Base-by-base conservation (phyloP, 768 basidiomycete genomes). In the Cystofilobasidium bisporidii region DNA sequence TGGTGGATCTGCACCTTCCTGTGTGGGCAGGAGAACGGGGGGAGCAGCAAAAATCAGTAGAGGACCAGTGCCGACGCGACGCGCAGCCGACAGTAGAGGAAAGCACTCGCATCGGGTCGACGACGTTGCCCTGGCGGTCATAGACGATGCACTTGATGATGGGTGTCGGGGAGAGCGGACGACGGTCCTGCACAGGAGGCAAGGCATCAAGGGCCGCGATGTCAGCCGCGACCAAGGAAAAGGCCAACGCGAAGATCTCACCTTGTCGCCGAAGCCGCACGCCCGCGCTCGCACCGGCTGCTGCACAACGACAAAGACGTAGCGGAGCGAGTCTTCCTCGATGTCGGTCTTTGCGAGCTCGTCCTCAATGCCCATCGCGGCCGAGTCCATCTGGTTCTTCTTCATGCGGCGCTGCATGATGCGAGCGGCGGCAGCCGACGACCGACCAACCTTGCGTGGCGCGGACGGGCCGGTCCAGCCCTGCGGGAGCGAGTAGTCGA, bases 1-100 rank as follows among this genome's bases (percentile, higher is more conserved):
- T 91, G 93, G 1, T 88, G 87, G 70, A 82, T 85, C 76, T 93
- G 88, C 60, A 94, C 81, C 57, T 89, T 86, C 71, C 92, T 94
- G 65, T 1, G 55, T 20, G 40, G 40, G 18, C 15, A n/a, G 57
- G 33, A 43, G 58, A 74, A 17, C 64, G 64, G 65, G 64, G 71
- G 65, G 64, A 73, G 61, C 10, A 32, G 6, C 41, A 32, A 55
- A 36, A 9, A 36, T 24, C 18, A 12, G 20, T 18, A 45, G 36
- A 14, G 30, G 22, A 1, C 18, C 45, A 47, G 45, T 12, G 36
- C 36, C 36, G 36, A 36, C 6, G 36, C 6, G 6, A 36, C 36
- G 36, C 36, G 12, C 6, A 36, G 36, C n/a, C n/a, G n/a, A n/a
- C n/a, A n/a, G n/a, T n/a, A n/a, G n/a, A n/a, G n/a, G n/a, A n/a